These are phyloP conservation scores for Coemansia sp. DNA, from an alignment of 192 early-diverging fungal genomes.

Conservation along the genomic window DNA sequence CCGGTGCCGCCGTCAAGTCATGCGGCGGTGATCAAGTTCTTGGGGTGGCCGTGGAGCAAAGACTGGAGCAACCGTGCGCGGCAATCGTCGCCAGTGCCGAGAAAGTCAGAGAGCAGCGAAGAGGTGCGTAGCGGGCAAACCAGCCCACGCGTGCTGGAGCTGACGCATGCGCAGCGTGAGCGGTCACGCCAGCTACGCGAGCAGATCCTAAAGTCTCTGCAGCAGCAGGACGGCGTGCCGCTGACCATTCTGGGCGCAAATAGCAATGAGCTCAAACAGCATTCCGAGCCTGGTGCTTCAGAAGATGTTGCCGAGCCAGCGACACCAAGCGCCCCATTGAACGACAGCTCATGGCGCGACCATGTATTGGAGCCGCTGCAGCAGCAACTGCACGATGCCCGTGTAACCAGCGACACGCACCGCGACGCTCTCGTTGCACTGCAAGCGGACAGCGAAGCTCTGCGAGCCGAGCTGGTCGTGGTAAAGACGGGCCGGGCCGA, in stretches of 20 bases:
- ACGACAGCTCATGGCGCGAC: constrained; percentile 42
- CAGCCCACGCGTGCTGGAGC: constrained; percentile 38
- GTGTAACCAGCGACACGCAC: constrained; percentile 44
- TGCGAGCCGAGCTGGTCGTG: constrained; percentile 37
- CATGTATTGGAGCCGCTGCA: constrained; percentile 48
- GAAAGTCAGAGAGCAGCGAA: background rate
- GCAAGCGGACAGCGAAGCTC: constrained; percentile 34
- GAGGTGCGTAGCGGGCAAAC: constrained; percentile 4
- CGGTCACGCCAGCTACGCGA: constrained; percentile 44
- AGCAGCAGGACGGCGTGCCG: constrained; percentile 30
- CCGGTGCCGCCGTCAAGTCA: constrained; percentile 10
- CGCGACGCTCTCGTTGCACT: constrained; percentile 38
- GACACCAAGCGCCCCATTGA: background rate
- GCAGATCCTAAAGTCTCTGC: constrained; percentile 39
- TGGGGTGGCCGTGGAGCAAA: constrained; percentile 51
- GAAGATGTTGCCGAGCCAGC: too few species aligned
- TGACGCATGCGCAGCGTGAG: constrained; percentile 29
- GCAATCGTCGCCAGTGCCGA: background rate
- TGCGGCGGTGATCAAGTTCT: constrained; percentile 26
- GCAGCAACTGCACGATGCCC: constrained; percentile 45
- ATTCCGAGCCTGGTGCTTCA: too few species aligned
- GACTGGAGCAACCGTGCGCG: background rate
- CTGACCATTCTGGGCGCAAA: constrained; percentile 19
- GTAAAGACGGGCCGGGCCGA: constrained; percentile 28
- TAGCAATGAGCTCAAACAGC: background rate